Conservation (phyloP, 257 asterid species). For the Jacaranda copaia region DNA sequence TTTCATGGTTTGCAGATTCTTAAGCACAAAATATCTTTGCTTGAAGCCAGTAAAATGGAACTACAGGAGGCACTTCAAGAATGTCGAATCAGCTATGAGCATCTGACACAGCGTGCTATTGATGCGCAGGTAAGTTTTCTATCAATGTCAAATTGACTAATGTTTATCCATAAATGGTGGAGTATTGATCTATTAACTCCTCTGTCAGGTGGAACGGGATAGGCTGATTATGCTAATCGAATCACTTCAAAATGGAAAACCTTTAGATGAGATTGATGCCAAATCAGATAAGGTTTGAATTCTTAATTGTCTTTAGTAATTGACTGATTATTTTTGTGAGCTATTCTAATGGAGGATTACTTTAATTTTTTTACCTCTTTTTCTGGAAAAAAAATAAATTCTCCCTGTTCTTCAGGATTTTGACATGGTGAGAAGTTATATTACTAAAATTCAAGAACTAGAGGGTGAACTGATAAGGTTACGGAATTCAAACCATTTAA, state of each 20-base stretch:
- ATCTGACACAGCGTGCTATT: constrained; percentile 69
- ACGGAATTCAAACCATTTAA: constrained; percentile 52
- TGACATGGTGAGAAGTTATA: constrained; percentile 70
- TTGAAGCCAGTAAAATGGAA: constrained; percentile 84
- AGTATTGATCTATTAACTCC: constrained; percentile 14
- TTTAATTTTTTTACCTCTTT: not conserved
- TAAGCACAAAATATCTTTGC: constrained; percentile 86
- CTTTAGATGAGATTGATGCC: constrained; percentile 61
- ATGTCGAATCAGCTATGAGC: constrained; percentile 62
- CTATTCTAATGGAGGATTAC: constrained; percentile 11
- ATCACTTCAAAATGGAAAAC: constrained; percentile 67
- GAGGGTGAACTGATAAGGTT: constrained; percentile 70
- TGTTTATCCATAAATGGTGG: not conserved
- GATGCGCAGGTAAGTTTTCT: constrained; percentile 84
- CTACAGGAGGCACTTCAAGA: constrained; percentile 75
- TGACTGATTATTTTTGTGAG: constrained; percentile 20
- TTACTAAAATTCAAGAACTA: constrained; percentile 75
- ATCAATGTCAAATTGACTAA: constrained; percentile 10
- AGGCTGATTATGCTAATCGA: constrained; percentile 72
- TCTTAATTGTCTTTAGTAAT: constrained; percentile 11
- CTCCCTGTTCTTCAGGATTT: constrained; percentile 58
- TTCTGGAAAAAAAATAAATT: not conserved
- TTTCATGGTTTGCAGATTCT: constrained; percentile 63
- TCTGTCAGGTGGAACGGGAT: constrained; percentile 83
- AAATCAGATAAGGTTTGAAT: constrained; percentile 62